Base-by-base conservation (phyloP, 352 stramenopile species). In the Aphanomyces cochlioides region DNA sequence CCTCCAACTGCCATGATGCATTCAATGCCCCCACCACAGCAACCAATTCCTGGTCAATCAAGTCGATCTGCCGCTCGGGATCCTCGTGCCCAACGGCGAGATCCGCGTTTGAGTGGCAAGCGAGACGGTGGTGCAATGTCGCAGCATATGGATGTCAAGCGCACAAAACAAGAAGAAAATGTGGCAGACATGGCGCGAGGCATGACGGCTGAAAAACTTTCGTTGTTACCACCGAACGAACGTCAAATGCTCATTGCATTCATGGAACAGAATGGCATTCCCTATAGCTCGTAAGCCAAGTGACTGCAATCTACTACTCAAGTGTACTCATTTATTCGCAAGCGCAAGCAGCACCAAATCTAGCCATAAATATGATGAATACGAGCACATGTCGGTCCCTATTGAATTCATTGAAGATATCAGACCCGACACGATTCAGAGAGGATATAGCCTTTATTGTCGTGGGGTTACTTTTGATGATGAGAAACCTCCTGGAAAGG, bases 211-310 rank as follows among this genome's bases (percentile, higher is more conserved):
- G 78, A 92, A 65, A 91, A 93, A 74, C 73, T 93, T 45, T 80
- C 90, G 65, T 80, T 92, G 78, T 76, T 93, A 36, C 82, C 83
- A 5, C 84, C 84, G 7, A 87, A 89, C 66, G 86, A 93, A 73
- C 75, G 84, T 37, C 84, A 93, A 67, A 88, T 93, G 67, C 61
- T 93, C 45, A 48, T 92, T 56, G 74, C 73, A 41, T 93, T 90
- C 74, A 93, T 93, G 86, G 80, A 92, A 74, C 84, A 92, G 75
- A 82, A 93, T 64, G 83, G 84, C 72, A 90, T 93, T 60, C 75
- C 79, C n/a, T 78, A 61, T 37, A 50, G 43, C 43, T 50, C 43
- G 10, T 50, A n/a, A 50, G 28, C 28, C 28, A 28, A 28, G 28
- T 28, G 28, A 28, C 28, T 28, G 28, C 28, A 28, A 28, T 28